Evolutionary conservation across 805 yeast genomes (phyloP), one percentile per base, ranked within the genome.

Genomic region (Nematodospora valgi): DNA sequence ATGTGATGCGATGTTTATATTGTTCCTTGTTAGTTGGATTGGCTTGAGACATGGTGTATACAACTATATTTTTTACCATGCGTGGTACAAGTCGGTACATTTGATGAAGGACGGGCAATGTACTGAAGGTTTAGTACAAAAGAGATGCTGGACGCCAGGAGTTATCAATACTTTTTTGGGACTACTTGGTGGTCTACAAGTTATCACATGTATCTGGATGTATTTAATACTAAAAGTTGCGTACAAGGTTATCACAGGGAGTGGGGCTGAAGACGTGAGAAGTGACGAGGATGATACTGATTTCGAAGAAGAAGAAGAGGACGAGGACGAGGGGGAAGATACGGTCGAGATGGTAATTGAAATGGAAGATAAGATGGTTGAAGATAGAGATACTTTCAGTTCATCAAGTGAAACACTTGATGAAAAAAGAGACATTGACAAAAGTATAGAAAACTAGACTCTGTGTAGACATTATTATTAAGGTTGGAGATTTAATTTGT

Each of bases 191-290:
- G 78, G 81, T 0, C 66, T 87, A 39, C 95, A 88, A 53, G 48
- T 75, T 4, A 59, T 88, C 23, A 75, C 79, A 22, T 38, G 79
- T 12, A 54, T 83, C 34, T 87, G 96, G 96, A 70, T 87, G 72
- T 76, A 65, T 51, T 68, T 83, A 62, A 87, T 88, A 39, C 42
- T 73, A 9, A 78, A 74, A 46, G 94, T 87, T 17, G 86, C 85
- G 8, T 55, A 70, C 37, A 79, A 73, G 53, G 91, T 87, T 16
- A 43, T 86, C 17, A 65, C 72, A 6, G 96, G 96, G 4, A 68
- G 60, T 15, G 77, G 78, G 23, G 96, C 96, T 2, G 95, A 86
- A 47, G 96, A 88, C 56, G 81, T 82, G 21, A 76, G 96, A 59
- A 81, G 91, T 53, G 95, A 86, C 48, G 81, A 72, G 37, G 94